Evolutionary conservation across 2,329 filamentous ascomycete species (phyloP).

Genomic region (Chrysosporium queenslandicum): DNA sequence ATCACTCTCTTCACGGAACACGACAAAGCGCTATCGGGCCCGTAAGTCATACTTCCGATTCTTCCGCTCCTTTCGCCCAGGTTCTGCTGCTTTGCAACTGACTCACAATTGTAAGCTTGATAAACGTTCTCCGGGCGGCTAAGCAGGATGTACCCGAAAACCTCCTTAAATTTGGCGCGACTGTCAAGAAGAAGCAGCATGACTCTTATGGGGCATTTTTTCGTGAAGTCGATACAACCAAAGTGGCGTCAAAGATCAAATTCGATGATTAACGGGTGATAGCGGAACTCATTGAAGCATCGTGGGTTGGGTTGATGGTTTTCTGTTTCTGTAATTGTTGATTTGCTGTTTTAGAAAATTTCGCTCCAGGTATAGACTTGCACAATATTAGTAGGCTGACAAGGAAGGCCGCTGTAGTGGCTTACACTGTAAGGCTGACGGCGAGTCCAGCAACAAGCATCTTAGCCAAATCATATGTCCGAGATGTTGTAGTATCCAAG

Average conservation of each 20-base stretch:
- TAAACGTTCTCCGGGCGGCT: slow-evolving; percentile 91
- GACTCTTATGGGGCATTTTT: slow-evolving; percentile 91
- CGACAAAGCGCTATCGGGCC: slow-evolving; percentile 84
- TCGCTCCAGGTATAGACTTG: slow-evolving; percentile 31
- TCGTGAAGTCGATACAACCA: slow-evolving; percentile 75
- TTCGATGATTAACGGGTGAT: slow-evolving; percentile 55
- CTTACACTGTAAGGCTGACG: slow-evolving; percentile 53
- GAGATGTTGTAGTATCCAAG: slow-evolving; percentile 17
- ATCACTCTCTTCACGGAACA: slow-evolving; percentile 93
- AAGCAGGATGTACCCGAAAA: slow-evolving; percentile 84
- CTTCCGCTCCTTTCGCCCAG: too few relatives aligned
- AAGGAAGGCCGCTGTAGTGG: slow-evolving; percentile 20
- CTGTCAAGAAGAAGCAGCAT: slow-evolving; percentile 98
- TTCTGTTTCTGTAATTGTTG: slow-evolving; percentile 17
- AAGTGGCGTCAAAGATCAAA: slow-evolving; percentile 82
- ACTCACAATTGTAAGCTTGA: slow-evolving; percentile 48
- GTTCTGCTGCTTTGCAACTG: not conserved
- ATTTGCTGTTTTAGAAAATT: slow-evolving; percentile 20
- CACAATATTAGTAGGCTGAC: slow-evolving; percentile 1
- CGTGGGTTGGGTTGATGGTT: not conserved
- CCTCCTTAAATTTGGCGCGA: slow-evolving; percentile 89
- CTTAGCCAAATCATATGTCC: slow-evolving; percentile 33
- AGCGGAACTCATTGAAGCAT: not conserved
- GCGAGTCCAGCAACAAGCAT: slow-evolving; percentile 43
- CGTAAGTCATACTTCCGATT: slow-evolving; percentile 45